Conservation (phyloP, 2,329 filamentous ascomycete species). For the Dryadomyces quercus-mongolicae region DNA sequence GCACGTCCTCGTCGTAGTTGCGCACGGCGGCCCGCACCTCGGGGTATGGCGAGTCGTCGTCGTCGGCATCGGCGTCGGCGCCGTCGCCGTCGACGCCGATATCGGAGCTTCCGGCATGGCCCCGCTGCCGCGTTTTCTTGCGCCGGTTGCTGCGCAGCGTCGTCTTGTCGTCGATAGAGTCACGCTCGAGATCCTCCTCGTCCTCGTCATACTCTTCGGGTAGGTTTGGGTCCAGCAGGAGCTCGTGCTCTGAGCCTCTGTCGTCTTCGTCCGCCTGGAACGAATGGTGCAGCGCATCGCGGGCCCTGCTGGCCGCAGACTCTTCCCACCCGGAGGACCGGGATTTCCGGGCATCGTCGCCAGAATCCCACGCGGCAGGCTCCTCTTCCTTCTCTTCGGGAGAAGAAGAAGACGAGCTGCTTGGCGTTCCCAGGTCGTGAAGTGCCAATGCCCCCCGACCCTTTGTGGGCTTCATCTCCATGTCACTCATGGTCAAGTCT, state of each 20-base stretch:
- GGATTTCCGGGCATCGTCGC: constrained; percentile 22
- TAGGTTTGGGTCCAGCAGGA: constrained; percentile 41
- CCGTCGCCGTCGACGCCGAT: constrained; percentile 18
- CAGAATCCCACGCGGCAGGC: background rate
- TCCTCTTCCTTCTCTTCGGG: background rate
- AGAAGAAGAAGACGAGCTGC: background rate
- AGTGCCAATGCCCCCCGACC: background rate
- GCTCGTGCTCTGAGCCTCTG: constrained; percentile 39
- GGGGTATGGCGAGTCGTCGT: constrained; percentile 51
- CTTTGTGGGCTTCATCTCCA: background rate
- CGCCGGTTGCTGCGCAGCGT: background rate
- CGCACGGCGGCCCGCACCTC: constrained; percentile 53
- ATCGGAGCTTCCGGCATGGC: background rate
- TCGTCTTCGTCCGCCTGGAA: constrained; percentile 26
- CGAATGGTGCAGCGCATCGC: constrained; percentile 16
- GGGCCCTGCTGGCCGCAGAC: constrained; percentile 18
- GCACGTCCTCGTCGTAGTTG: constrained; percentile 53
- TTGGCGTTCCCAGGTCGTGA: background rate
- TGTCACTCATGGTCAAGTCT: constrained; percentile 11
- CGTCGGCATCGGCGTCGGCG: constrained; percentile 16
- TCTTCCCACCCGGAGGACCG: constrained; percentile 29
- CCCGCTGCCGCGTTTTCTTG: background rate
- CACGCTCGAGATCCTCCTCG: constrained; percentile 9
- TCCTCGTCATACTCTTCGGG: constrained; percentile 29
- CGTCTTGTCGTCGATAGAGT: constrained; percentile 13